Percentiles rank a stretch among this genome's conserved stretches.
These are phyloP conservation scores for Phytophthora pisi DNA, from an alignment of 352 stramenopile genomes.

Conservation along the genomic window DNA sequence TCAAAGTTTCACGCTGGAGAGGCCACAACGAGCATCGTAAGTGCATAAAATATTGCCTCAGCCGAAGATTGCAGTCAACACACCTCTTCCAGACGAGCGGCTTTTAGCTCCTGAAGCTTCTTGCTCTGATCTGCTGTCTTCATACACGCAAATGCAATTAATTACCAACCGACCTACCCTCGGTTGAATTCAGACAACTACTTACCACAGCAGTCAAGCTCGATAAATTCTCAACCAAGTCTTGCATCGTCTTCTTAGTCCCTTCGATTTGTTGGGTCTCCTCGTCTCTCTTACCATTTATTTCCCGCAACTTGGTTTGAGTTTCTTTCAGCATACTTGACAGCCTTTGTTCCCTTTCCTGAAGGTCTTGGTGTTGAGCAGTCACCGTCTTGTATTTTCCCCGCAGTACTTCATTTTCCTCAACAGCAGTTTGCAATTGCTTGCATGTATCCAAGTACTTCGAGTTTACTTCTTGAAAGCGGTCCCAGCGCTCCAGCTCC, in stretches of 20 bases:
- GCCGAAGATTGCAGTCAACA: background rate
- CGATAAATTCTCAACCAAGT: conserved; percentile 70
- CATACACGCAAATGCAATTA: conserved; percentile 1
- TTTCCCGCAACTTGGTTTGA: conserved; percentile 25
- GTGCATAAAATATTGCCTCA: background rate
- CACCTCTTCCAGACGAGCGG: conserved; percentile 51
- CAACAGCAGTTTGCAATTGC: conserved; percentile 44
- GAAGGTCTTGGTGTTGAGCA: conserved; percentile 36
- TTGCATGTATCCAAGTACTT: conserved; percentile 68
- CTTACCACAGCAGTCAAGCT: conserved; percentile 64
- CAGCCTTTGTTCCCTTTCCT: conserved; percentile 34
- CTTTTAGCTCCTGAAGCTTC: conserved; percentile 66
- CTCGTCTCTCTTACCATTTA: conserved; percentile 33
- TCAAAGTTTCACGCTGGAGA: conserved; percentile 39
- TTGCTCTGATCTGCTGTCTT: conserved; percentile 71
- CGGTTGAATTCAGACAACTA: background rate
- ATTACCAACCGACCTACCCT: background rate
- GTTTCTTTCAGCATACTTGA: conserved; percentile 30
- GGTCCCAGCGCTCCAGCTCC: conserved; percentile 69
- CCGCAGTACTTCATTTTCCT: conserved; percentile 33
- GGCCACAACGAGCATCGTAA: background rate
- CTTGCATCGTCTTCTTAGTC: conserved; percentile 67
- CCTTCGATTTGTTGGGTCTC: conserved; percentile 44
- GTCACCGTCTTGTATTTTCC: conserved; percentile 44
- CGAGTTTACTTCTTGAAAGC: conserved; percentile 68